phyloP scores from a whole-genome alignment of 192 early-diverging fungal genomes.

The Kickxella alabastrina region DNA sequence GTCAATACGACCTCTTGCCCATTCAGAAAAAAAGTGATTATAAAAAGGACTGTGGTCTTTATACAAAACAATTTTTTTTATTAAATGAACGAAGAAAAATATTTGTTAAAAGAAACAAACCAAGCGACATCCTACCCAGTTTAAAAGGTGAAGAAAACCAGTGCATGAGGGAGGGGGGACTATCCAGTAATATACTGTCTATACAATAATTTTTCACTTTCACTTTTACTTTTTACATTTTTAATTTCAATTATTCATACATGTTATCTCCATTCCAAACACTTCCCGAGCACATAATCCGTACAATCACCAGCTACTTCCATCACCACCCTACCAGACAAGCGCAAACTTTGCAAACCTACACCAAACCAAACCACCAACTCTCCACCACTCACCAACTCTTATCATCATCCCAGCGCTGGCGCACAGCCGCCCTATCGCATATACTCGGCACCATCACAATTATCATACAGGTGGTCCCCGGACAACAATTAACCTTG shows the following conservation, averaged over 20 bases:
- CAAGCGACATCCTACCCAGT: no score
- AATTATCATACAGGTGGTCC: no score
- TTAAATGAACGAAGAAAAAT: not conserved
- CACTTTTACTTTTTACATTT: not conserved
- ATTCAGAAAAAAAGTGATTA: not conserved
- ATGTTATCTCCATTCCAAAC: not conserved
- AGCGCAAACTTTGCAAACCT: not conserved
- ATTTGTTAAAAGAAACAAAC: no score
- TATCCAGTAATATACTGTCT: not conserved
- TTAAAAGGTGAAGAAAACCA: no score
- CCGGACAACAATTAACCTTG: no score
- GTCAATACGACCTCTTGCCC: not conserved
- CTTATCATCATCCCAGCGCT: not conserved
- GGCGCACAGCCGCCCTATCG: not conserved
- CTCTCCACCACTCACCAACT: no score
- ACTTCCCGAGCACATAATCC: not conserved
- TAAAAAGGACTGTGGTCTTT: not conserved
- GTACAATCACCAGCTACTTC: not conserved
- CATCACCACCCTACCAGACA: not conserved
- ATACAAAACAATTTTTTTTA: not conserved
- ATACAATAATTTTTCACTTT: not conserved
- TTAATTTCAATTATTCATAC: not conserved
- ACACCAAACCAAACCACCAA: not conserved
- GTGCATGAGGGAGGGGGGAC: no score
- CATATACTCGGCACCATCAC: not conserved